Percentiles rank a stretch among this genome's conserved stretches.
These are phyloP conservation scores for Alternaria arborescens DNA, from an alignment of 2,329 filamentous ascomycete species.

Conservation along the genomic window DNA sequence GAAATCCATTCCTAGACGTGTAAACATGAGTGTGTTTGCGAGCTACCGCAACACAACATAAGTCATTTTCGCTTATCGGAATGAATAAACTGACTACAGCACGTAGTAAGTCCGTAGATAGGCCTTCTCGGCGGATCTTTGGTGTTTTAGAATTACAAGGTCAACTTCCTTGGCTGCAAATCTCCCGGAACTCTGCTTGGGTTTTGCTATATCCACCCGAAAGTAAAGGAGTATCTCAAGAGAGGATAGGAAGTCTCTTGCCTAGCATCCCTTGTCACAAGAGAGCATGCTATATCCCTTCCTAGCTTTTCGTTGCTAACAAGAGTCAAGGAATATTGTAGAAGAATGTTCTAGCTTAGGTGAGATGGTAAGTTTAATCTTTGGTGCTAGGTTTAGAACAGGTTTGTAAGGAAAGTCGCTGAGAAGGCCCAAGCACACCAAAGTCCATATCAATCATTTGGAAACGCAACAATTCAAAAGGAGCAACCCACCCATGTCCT, in stretches of 20 bases:
- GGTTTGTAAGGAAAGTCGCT: not conserved
- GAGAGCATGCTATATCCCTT: not conserved
- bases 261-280: not conserved
- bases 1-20: not conserved
- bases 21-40: not conserved
- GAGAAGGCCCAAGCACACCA: not conserved
- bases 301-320: not conserved
- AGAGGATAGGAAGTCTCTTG: not conserved
- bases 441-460: not conserved
- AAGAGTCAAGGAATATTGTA: not conserved
- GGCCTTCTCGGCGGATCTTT: not conserved
- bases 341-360: not conserved
- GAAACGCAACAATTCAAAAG: not conserved
- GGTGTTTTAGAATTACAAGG: not conserved
- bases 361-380: not conserved
- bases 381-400: not conserved
- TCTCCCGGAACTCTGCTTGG: not conserved
- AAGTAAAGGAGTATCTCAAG: not conserved
- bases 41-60: not conserved
- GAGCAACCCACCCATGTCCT: not conserved
- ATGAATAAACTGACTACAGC: too few species aligned
- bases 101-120: not conserved
- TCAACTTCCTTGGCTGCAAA: not conserved
- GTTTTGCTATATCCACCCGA: not conserved
- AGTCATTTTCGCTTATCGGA: not conserved